Conservation (phyloP, 1,284 basidiomycete species). For the Ganoderma sp. region DNA sequence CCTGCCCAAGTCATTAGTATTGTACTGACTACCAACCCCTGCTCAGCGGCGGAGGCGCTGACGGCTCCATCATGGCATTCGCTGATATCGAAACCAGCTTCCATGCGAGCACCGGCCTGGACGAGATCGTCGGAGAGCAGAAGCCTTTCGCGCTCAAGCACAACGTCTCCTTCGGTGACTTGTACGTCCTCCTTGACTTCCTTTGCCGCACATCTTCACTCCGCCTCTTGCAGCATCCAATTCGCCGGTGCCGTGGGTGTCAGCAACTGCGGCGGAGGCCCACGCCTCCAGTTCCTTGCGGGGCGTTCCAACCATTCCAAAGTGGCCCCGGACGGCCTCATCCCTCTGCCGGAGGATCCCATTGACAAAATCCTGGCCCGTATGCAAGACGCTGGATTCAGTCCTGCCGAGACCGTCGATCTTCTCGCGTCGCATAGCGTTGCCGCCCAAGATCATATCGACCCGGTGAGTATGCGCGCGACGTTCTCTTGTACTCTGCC, state of each 20-base stretch:
- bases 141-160: conserved; percentile 37
- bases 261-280: conserved; percentile 40
- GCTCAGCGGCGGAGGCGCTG: conserved; percentile 14
- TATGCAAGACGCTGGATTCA: conserved; percentile 37
- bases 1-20: too few species aligned
- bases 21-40: neutral
- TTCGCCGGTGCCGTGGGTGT: conserved; percentile 41
- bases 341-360: conserved; percentile 39
- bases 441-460: conserved; percentile 38
- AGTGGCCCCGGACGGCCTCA: conserved; percentile 35
- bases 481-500: neutral
- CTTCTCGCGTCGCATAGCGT: conserved; percentile 39
- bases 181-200: conserved; percentile 27
- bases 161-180: conserved; percentile 40
- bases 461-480: conserved; percentile 20
- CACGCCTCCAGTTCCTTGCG: conserved; percentile 37
- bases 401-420: conserved; percentile 38
- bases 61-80: conserved; percentile 40
- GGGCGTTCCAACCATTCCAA: conserved; percentile 34
- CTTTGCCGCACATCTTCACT: neutral
- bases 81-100: conserved; percentile 35
- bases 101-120: conserved; percentile 39
- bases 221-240: conserved; percentile 32
- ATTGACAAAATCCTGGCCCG: conserved; percentile 40
- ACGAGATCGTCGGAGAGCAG: conserved; percentile 38